Base-by-base conservation (phyloP, 495 filamentous ascomycete species). In the Thozetella sp. region DNA sequence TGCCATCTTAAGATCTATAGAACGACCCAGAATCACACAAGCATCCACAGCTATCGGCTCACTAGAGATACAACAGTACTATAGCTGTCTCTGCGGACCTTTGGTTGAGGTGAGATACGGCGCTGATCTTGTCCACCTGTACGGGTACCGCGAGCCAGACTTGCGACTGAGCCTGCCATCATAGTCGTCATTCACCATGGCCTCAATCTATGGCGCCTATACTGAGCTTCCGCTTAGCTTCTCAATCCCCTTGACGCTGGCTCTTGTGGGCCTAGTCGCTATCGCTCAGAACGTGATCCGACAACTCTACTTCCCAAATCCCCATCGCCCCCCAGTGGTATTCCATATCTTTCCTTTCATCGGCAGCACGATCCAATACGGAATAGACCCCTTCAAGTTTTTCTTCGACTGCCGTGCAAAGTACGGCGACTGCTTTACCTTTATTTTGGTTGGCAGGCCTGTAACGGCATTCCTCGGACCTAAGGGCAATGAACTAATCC, bases 381-480 rank as follows among this genome's bases (percentile, higher is more conserved):
- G 88, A 30, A 89, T 86, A 64, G 84, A 90, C 62, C 88, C 88
- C 1, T 87, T 84, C 63, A 75, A 69, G 22, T 90, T 90, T 69
- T 90, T 89, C 67, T 78, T 77, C 40, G 67, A 76, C 3, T 83
- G 78, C 71, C 82, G 80, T 57, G 65, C 80, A 46, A 87, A 90
- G 86, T 85, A 90, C 69, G 88, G 88, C 24, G 87, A 90, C 67
- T 76, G 86, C 46, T 90, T 89, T 60, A 90, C 88, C 0, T 90
- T 90, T 67, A 77, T 89, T 25, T 72, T 90, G 2, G 74, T 90
- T 3, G 88, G 88, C 22, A 82, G 78, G 69, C 85, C 86, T 64
- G 87, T 80, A 23, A 90, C 88, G 0, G 88, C 88, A 3, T 88
- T 80, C 57, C 73, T 90, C 22, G 88, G 88, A 0, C 71, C 77